These are phyloP conservation scores for Pseudozyma flocculosa DNA, from an alignment of 1,284 basidiomycete genomes.

Conservation along the genomic window DNA sequence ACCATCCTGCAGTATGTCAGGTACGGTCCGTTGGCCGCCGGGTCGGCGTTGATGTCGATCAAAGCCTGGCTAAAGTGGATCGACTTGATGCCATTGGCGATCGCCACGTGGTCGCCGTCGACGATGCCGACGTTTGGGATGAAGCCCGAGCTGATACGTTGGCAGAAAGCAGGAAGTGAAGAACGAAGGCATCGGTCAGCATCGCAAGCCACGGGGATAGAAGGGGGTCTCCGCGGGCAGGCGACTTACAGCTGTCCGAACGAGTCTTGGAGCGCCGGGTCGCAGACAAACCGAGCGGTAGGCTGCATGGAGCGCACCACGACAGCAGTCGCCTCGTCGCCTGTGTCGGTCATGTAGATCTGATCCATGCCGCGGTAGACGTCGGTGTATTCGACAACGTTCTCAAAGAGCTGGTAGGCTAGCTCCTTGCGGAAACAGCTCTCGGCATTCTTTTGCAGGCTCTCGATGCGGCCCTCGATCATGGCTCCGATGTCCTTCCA, in stretches of 20 bases:
- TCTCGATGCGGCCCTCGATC: too few relatives aligned
- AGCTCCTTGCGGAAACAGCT: too few relatives aligned
- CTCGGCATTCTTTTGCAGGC: too few relatives aligned
- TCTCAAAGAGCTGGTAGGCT: conserved; percentile 31
- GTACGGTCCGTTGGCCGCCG: conserved; percentile 4
- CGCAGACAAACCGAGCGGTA: conserved; percentile 23
- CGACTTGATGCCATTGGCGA: conserved; percentile 32
- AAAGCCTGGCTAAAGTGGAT: conserved; percentile 4
- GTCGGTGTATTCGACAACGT: conserved; percentile 27
- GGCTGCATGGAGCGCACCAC: conserved; percentile 19
- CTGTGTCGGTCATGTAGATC: conserved; percentile 24
- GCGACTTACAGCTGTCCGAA: conserved; percentile 21
- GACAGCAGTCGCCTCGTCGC: conserved; percentile 28
- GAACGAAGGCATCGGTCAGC: too few relatives aligned
- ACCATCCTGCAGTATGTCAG: conserved; percentile 8
- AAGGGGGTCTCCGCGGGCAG: too few relatives aligned
- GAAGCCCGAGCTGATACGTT: conserved; percentile 23
- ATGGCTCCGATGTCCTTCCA: too few relatives aligned
- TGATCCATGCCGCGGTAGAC: conserved; percentile 37
- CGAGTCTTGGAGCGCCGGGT: conserved; percentile 36
- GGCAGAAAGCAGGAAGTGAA: too few relatives aligned
- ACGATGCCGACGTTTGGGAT: conserved; percentile 39
- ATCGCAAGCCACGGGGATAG: too few relatives aligned
- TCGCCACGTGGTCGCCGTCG: conserved; percentile 23
- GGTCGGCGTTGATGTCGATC: too few relatives aligned